phyloP scores from a whole-genome alignment of 179 eudicot species.

The Carnegiea gigantea region DNA sequence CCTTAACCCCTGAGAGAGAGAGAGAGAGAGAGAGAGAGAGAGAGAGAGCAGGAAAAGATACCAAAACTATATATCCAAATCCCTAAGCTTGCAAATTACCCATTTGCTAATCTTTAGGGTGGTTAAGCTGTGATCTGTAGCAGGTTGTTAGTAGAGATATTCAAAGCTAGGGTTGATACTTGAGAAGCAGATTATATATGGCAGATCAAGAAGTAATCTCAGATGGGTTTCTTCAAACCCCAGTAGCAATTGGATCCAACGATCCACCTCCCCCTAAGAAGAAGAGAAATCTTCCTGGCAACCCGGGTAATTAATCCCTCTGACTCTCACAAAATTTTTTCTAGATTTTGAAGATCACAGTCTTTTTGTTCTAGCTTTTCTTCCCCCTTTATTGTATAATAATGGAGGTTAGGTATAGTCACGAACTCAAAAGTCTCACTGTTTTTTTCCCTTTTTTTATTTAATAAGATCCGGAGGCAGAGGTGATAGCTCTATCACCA shows the following conservation, averaged over 20 bases:
- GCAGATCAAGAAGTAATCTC: constrained; percentile 55
- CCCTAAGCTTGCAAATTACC: neutral
- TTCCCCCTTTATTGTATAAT: neutral
- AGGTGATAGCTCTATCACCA: constrained; percentile 49
- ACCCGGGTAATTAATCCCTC: constrained; percentile 52
- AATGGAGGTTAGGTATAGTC: constrained; percentile 5
- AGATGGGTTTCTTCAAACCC: constrained; percentile 46
- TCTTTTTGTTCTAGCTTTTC: neutral
- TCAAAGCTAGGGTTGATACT: neutral
- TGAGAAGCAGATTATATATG: constrained; percentile 20
- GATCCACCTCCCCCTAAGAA: constrained; percentile 59
- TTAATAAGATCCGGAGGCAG: constrained; percentile 44
- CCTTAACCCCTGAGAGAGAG: constrained; percentile 14
- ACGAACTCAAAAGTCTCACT: neutral
- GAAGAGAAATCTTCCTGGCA: constrained; percentile 93
- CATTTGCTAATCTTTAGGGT: neutral
- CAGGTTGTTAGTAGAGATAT: neutral
- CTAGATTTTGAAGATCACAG: neutral
- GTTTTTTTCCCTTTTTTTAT: too few relatives aligned
- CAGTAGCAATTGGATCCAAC: constrained; percentile 43
- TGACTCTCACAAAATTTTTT: neutral
- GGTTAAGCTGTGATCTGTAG: neutral
- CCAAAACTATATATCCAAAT: neutral
- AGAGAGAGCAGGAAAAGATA: neutral
- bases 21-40: neutral